Percentiles rank a stretch among this genome's conserved stretches.
These are phyloP conservation scores for Odontarrhena argentea DNA, from an alignment of 345 rosid species.

Conservation along the genomic window DNA sequence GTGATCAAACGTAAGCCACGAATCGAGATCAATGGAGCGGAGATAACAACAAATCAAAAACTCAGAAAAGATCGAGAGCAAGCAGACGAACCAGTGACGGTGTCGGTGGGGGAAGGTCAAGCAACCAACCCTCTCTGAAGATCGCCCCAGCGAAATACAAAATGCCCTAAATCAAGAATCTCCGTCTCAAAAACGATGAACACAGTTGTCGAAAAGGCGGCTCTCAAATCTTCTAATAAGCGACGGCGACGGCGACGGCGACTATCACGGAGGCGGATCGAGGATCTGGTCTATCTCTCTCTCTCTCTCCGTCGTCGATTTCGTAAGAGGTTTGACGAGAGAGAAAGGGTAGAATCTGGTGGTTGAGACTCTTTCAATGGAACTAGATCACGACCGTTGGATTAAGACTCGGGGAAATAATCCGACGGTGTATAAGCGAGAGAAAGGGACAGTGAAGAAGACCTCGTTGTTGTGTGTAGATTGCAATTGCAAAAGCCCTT, in stretches of 20 bases:
- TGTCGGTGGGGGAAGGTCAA: slow-evolving; percentile 25
- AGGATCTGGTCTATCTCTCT: slow-evolving; percentile 23
- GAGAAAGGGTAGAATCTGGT: slow-evolving; percentile 35
- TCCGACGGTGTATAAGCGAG: slow-evolving; percentile 31
- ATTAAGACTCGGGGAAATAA: slow-evolving; percentile 20
- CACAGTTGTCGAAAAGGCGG: slow-evolving; percentile 27
- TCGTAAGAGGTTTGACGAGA: slow-evolving; percentile 23
- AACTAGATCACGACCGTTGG: slow-evolving; percentile 41
- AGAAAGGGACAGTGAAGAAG: slow-evolving; percentile 12
- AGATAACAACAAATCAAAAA: not conserved
- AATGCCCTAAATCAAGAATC: slow-evolving; percentile 30
- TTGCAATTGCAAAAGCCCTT: slow-evolving; percentile 22
- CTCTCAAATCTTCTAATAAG: not conserved
- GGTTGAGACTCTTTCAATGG: slow-evolving; percentile 31
- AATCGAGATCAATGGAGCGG: slow-evolving; percentile 32
- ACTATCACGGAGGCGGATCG: slow-evolving; percentile 31
- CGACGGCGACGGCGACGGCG: slow-evolving; percentile 17
- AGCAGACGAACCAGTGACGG: slow-evolving; percentile 34
- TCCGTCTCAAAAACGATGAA: not conserved
- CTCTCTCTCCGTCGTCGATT: slow-evolving; percentile 10
- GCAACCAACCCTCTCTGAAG: not conserved
- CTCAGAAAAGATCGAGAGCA: slow-evolving; percentile 12
- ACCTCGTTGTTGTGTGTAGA: not conserved
- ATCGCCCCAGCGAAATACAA: slow-evolving; percentile 9
- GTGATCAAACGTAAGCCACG: not conserved